Conservation (phyloP, 1,284 basidiomycete genomes). For the Puccinia polysora region DNA sequence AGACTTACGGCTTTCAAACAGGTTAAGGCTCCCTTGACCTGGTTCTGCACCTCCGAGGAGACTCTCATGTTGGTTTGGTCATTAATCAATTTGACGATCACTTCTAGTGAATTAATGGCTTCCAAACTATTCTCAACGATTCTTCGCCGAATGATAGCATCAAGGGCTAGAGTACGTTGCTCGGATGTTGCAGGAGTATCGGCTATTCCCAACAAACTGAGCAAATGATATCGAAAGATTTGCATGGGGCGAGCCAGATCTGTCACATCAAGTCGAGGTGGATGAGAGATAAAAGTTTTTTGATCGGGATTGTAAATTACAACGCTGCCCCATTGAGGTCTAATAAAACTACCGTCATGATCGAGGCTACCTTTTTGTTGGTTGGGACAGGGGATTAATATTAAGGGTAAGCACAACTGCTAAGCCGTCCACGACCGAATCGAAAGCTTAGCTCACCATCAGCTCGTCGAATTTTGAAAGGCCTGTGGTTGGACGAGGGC, state of each 20-base stretch:
- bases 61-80: slow-evolving; percentile 88
- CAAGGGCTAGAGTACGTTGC: slow-evolving; percentile 57
- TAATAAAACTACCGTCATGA: slow-evolving; percentile 64
- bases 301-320: slow-evolving; percentile 64
- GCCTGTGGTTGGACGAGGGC: slow-evolving; percentile 65
- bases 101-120: slow-evolving; percentile 68
- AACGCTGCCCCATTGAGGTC: slow-evolving; percentile 94
- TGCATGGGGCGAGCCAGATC: slow-evolving; percentile 61
- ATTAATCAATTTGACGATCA: too few species aligned
- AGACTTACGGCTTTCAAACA: slow-evolving; percentile 67
- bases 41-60: slow-evolving; percentile 66
- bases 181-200: not conserved
- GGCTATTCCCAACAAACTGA: not conserved
- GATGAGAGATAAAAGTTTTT: slow-evolving; percentile 49
- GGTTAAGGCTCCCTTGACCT: slow-evolving; percentile 65
- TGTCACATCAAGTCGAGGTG: slow-evolving; percentile 48
- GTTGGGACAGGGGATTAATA: too few species aligned
- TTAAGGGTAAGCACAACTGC: too few species aligned
- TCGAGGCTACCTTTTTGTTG: not conserved
- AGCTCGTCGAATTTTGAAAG: slow-evolving; percentile 65
- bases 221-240: slow-evolving; percentile 56
- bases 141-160: slow-evolving; percentile 67
- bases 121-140: slow-evolving; percentile 65
- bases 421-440: not conserved
- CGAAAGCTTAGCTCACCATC: slow-evolving; percentile 56